Percentiles rank a stretch among this genome's conserved stretches.
Evolutionary conservation across 192 early-diverging fungal species (phyloP).

Genomic region (Coemansia sp.): DNA sequence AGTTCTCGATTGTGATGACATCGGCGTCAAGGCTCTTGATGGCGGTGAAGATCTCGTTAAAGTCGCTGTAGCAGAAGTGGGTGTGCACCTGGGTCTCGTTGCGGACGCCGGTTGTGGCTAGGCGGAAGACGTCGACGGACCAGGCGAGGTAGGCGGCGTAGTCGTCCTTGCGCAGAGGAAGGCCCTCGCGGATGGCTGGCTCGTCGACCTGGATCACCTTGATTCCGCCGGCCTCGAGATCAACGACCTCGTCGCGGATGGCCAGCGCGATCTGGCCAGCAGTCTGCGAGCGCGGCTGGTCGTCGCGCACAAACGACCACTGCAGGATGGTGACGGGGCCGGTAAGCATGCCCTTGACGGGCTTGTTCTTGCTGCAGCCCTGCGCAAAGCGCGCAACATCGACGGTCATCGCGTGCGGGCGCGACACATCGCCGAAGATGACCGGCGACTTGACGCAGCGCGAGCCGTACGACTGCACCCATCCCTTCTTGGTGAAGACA

Average conservation of each 20-base stretch:
- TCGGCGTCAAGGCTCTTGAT: conserved; percentile 93
- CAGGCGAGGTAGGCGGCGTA: conserved; percentile 91
- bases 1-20: conserved; percentile 97
- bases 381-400: conserved; percentile 83
- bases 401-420: conserved; percentile 91
- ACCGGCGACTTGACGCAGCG: conserved; percentile 97
- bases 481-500: conserved; percentile 93
- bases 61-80: conserved; percentile 99
- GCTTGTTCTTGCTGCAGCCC: conserved; percentile 74
- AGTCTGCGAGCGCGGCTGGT: conserved; percentile 82
- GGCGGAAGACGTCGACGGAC: conserved; percentile 91
- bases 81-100: conserved; percentile 95
- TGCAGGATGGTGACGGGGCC: conserved; percentile 97
- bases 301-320: conserved; percentile 99
- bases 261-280: conserved; percentile 91
- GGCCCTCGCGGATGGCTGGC: conserved; percentile 97
- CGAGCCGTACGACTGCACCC: conserved; percentile 97
- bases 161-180: conserved; percentile 85
- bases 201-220: conserved; percentile 97
- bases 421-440: conserved; percentile 94
- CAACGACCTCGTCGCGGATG: conserved; percentile 92
- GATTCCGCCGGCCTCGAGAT: conserved; percentile 91
- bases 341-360: conserved; percentile 99
- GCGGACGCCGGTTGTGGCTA: conserved; percentile 81
- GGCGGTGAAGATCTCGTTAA: conserved; percentile 96